Evolutionary conservation across 1,139 yeast species (phyloP).

Genomic region (Debaryomyces coudertii): DNA sequence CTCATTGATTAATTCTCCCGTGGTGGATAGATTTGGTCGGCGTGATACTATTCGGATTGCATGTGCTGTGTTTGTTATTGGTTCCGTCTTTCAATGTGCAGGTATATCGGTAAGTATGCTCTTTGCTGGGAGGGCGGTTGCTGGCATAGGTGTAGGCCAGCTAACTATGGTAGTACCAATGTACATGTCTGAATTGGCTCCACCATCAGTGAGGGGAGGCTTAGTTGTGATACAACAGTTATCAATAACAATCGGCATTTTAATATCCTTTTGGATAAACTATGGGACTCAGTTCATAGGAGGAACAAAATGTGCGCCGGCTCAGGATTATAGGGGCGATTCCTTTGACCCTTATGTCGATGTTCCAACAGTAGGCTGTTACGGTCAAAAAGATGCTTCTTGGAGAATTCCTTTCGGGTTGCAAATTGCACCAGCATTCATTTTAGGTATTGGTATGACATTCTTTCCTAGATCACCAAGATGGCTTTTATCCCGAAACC

Average conservation of each 20-base stretch:
- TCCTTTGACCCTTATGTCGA: slow-evolving; percentile 3
- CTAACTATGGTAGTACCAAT: slow-evolving; percentile 27
- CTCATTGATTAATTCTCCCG: slow-evolving; percentile 24
- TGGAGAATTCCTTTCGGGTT: slow-evolving; percentile 23
- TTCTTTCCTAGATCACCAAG: slow-evolving; percentile 50
- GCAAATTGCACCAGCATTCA: slow-evolving; percentile 15
- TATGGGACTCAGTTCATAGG: slow-evolving; percentile 13
- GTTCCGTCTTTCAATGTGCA: slow-evolving; percentile 39
- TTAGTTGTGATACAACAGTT: slow-evolving; percentile 13
- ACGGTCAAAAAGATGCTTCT: slow-evolving; percentile 13
- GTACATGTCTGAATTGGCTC: slow-evolving; percentile 27
- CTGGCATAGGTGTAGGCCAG: slow-evolving; percentile 14
- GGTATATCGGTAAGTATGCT: slow-evolving; percentile 12
- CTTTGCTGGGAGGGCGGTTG: slow-evolving; percentile 10
- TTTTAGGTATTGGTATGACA: slow-evolving; percentile 4
- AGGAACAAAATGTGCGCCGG: slow-evolving; percentile 14
- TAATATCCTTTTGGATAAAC: slow-evolving; percentile 16
- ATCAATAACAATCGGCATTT: slow-evolving; percentile 16
- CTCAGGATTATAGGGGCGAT: slow-evolving; percentile 2
- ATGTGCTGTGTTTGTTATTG: slow-evolving; percentile 30
- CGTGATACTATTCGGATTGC: slow-evolving; percentile 32
- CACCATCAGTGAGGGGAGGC: slow-evolving; percentile 18
- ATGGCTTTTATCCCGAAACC: slow-evolving; percentile 45
- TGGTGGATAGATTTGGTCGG: slow-evolving; percentile 35
- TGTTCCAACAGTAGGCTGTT: slow-evolving; percentile 11